These are phyloP conservation scores for Eucalyptus melliodora DNA, from an alignment of 345 rosid species.

Conservation along the genomic window DNA sequence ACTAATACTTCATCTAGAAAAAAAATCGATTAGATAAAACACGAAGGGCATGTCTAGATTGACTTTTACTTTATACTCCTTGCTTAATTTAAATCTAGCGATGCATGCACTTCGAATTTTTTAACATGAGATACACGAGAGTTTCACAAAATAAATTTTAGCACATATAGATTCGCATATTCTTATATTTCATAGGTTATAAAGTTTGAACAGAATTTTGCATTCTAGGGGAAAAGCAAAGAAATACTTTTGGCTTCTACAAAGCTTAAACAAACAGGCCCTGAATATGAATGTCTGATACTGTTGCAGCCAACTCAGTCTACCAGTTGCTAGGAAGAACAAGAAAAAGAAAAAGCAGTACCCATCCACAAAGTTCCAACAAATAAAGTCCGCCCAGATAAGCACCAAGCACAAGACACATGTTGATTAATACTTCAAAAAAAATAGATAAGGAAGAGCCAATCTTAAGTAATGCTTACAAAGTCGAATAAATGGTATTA, in stretches of 20 bases:
- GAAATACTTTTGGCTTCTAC: not conserved
- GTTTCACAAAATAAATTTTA: not conserved
- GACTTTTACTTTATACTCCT: not conserved
- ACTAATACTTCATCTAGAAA: not conserved
- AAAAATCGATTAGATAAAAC: not conserved
- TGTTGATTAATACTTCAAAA: not conserved
- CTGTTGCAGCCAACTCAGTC: not conserved
- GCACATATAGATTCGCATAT: not conserved
- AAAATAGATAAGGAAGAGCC: not conserved
- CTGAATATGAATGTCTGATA: not conserved
- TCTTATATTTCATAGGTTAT: not conserved
- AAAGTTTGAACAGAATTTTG: not conserved
- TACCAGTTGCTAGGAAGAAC: not conserved
- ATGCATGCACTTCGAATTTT: not conserved
- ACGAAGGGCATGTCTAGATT: not conserved
- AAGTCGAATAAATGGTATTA: not conserved
- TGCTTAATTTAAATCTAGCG: not conserved
- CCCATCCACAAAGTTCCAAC: not conserved
- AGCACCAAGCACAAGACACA: not conserved
- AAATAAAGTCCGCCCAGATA: not conserved
- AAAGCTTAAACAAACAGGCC: not conserved
- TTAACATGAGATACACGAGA: not conserved
- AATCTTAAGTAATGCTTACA: not conserved
- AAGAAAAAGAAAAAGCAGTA: not conserved
- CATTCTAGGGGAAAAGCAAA: not conserved